A percentile compares a stretch with the other conserved stretches of the same genome.
phyloP scores from a whole-genome alignment of 495 filamentous ascomycete species.

The Xylaria intraflava region DNA sequence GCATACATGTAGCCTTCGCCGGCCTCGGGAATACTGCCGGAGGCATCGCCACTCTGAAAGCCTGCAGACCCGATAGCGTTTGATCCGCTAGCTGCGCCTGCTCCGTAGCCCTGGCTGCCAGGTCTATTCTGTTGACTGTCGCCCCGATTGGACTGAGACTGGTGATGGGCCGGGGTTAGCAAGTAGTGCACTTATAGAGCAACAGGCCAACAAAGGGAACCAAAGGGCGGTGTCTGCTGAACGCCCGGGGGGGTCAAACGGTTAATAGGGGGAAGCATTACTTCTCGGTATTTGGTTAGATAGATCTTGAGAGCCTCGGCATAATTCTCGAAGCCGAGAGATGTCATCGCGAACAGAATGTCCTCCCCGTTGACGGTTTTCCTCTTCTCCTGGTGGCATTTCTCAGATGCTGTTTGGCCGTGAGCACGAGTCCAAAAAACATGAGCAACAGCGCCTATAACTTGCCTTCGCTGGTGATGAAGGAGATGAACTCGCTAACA shows the following conservation, averaged over 20 bases:
- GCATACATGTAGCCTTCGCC: constrained; percentile 58
- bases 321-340: constrained; percentile 97
- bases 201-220: neutral
- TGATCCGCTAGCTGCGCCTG: constrained; percentile 39
- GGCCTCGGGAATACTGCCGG: constrained; percentile 54
- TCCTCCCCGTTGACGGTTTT: constrained; percentile 99
- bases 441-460: constrained; percentile 12
- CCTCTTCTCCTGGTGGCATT: constrained; percentile 97
- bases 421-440: constrained; percentile 17
- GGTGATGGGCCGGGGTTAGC: constrained; percentile 34
- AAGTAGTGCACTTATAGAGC: neutral
- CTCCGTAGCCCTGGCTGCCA: constrained; percentile 62
- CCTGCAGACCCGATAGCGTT: constrained; percentile 35
- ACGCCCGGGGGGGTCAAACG: too few relatives aligned
- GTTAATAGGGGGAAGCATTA: constrained; percentile 46
- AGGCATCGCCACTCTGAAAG: constrained; percentile 53
- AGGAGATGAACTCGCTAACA: constrained; percentile 99
- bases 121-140: constrained; percentile 64
- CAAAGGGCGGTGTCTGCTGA: neutral
- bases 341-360: constrained; percentile 98
- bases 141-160: constrained; percentile 72
- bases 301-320: constrained; percentile 97
- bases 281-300: constrained; percentile 93
- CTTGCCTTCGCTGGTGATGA: constrained; percentile 97
- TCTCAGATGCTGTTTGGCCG: constrained; percentile 75